phyloP scores from a whole-genome alignment of 495 filamentous ascomycete species.

The Aspergillus homomorphus region DNA sequence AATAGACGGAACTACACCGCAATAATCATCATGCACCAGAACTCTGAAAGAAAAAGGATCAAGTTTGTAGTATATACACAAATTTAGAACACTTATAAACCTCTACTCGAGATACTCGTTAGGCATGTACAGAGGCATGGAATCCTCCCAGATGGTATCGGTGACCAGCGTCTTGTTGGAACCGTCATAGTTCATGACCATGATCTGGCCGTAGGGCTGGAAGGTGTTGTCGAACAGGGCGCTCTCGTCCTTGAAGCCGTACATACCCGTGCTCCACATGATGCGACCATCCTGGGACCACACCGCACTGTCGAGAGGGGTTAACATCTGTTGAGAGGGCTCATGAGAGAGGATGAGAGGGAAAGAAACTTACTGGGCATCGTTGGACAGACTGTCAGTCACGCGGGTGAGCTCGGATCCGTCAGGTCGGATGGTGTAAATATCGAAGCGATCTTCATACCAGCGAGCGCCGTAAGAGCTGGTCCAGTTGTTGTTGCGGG shows the following conservation, averaged over 20 bases:
- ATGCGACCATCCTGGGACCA: conserved; percentile 40
- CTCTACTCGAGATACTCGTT: conserved; percentile 1
- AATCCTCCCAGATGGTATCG: conserved; percentile 15
- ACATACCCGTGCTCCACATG: conserved; percentile 32
- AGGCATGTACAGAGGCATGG: conserved; percentile 22
- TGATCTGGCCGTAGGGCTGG: conserved; percentile 36
- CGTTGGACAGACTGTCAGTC: conserved; percentile 36
- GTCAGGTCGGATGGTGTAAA: conserved; percentile 38
- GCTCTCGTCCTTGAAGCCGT: conserved; percentile 33
- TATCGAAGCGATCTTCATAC: conserved; percentile 26
- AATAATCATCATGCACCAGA: too few species aligned
- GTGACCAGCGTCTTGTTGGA: conserved; percentile 30
- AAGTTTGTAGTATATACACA: too few species aligned
- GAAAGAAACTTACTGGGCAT: conserved; percentile 26
- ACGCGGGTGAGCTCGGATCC: conserved; percentile 31
- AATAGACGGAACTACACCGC: too few species aligned
- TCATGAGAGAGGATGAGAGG: too few species aligned
- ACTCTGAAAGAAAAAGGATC: too few species aligned
- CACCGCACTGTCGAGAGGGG: conserved; percentile 21
- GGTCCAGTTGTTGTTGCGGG: conserved; percentile 24
- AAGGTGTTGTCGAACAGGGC: conserved; percentile 34
- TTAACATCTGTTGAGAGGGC: neutral
- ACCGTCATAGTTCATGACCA: conserved; percentile 33
- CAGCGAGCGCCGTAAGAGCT: conserved; percentile 12
- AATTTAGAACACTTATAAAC: too few species aligned